Conservation (phyloP, 1,139 yeast genomes). For the Pichia sp. region DNA sequence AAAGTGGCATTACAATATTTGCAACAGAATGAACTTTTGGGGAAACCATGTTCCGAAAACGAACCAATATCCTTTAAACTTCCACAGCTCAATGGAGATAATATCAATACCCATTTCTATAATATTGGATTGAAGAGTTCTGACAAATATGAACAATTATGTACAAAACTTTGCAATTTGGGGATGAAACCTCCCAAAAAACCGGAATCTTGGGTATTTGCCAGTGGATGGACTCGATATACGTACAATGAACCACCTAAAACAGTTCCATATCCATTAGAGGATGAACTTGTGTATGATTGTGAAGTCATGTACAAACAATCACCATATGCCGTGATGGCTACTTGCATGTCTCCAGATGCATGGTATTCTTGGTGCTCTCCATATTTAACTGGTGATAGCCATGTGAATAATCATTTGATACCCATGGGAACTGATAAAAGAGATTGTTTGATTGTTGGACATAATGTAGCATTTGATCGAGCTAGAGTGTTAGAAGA, state of each 20-base stretch:
- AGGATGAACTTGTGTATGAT: conserved; percentile 69
- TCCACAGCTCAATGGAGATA: conserved; percentile 63
- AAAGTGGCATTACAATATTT: conserved; percentile 59
- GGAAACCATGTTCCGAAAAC: conserved; percentile 64
- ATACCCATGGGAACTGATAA: conserved; percentile 54
- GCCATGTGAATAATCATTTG: conserved; percentile 47
- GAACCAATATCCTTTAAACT: conserved; percentile 57
- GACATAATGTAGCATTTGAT: conserved; percentile 89
- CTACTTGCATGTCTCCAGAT: conserved; percentile 65
- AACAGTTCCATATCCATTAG: conserved; percentile 63
- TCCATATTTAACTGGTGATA: conserved; percentile 59
- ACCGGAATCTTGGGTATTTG: conserved; percentile 51
- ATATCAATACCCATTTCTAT: conserved; percentile 81
- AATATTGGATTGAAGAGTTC: conserved; percentile 55
- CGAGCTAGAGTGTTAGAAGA: conserved; percentile 83
- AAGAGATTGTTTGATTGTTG: conserved; percentile 58
- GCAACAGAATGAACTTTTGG: conserved; percentile 57
- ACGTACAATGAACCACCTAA: conserved; percentile 44
- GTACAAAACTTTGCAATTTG: conserved; percentile 32
- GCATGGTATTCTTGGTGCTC: conserved; percentile 98
- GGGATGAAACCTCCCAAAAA: conserved; percentile 16
- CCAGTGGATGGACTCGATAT: conserved; percentile 84
- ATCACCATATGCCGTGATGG: conserved; percentile 70
- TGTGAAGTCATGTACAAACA: conserved; percentile 79
- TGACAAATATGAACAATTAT: conserved; percentile 54